phyloP scores from a whole-genome alignment of 2,329 filamentous ascomycete species.

The Amauroascus niger region DNA sequence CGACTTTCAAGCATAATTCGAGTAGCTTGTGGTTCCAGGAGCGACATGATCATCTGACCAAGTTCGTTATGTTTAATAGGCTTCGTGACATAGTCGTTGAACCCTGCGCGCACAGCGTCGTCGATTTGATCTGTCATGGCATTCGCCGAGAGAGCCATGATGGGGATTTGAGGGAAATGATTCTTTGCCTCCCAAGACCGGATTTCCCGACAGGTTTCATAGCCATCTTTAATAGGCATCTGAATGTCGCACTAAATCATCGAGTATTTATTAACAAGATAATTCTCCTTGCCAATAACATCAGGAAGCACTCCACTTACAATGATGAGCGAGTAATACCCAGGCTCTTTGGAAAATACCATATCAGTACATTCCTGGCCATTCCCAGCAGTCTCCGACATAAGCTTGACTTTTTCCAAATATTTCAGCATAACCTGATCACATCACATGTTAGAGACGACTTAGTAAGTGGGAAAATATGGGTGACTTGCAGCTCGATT shows the following conservation, averaged over 20 bases:
- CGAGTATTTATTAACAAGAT: not conserved
- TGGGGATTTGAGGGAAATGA: conserved; percentile 39
- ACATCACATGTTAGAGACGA: not conserved
- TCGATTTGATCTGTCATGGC: conserved; percentile 43
- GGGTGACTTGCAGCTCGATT: conserved; percentile 36
- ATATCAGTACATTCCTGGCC: conserved; percentile 42
- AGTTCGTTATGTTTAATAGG: conserved; percentile 43
- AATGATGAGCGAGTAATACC: conserved; percentile 42
- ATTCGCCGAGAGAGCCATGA: conserved; percentile 43
- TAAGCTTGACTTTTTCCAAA: conserved; percentile 40
- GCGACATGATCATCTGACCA: conserved; percentile 42
- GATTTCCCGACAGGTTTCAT: conserved; percentile 41
- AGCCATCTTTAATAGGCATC: conserved; percentile 43
- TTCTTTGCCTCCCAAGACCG: conserved; percentile 39
- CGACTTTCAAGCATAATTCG: conserved; percentile 37
- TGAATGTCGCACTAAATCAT: conserved; percentile 39
- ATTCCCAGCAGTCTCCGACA: conserved; percentile 38
- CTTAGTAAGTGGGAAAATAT: not conserved
- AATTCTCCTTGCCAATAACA: not conserved
- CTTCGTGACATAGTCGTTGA: conserved; percentile 44
- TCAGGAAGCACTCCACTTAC: conserved; percentile 24
- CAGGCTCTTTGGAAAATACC: conserved; percentile 39
- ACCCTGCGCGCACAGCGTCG: conserved; percentile 38
- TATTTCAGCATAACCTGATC: conserved; percentile 41
- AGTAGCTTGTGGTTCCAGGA: conserved; percentile 34